Base-by-base conservation (phyloP, 768 basidiomycete genomes). In the Mycena pura region DNA sequence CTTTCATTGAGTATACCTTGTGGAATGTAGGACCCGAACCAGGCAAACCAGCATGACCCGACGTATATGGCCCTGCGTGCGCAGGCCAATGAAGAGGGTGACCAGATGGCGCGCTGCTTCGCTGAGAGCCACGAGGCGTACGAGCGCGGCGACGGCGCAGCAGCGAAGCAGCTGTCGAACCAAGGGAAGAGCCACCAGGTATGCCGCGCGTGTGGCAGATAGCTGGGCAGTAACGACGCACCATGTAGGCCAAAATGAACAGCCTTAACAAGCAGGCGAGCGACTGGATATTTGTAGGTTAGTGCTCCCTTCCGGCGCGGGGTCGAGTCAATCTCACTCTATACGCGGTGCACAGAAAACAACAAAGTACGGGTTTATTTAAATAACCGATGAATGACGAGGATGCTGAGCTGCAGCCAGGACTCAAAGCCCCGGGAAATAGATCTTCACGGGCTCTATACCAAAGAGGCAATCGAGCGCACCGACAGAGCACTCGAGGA, bases 401-500 rank as follows among this genome's bases (percentile, higher is more conserved):
- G 38, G 14, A 34, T 15, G 29, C 31, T 48, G 9, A 7, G 19
- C 39, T 5, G 11, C n/a, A 21, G 51, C 40, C 68, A 89, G 85
- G 86, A 91, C 61, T 87, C 88, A 50, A 74, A 83, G 58, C 82
- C 82, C 0, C 91, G 89, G 2, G 91, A 95, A 72, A 78, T 97
- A 43, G 93, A 98, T 74, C 77, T 98, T 22, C 96, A 98, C 70
- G 96, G 94, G 2, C 77, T 99, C 4, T 96, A 93, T 73, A 95
- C 96, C 62, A 94, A 93, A 70, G 96, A 99, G 76, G 93, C 95
- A 21, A 86, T 96, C 46, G 78, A 83, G 40, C 83, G 82, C 51
- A 88, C 86, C 2, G 96, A 98, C 64, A 68, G 73, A 22, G 88
- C 90, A 13, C 83, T 97, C 25, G 76, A 85, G 69, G 76, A 84